A percentile compares a stretch with the other conserved stretches of the same genome.
These are phyloP conservation scores for Mallotus repandus DNA, from an alignment of 441 rosid species.

Conservation along the genomic window DNA sequence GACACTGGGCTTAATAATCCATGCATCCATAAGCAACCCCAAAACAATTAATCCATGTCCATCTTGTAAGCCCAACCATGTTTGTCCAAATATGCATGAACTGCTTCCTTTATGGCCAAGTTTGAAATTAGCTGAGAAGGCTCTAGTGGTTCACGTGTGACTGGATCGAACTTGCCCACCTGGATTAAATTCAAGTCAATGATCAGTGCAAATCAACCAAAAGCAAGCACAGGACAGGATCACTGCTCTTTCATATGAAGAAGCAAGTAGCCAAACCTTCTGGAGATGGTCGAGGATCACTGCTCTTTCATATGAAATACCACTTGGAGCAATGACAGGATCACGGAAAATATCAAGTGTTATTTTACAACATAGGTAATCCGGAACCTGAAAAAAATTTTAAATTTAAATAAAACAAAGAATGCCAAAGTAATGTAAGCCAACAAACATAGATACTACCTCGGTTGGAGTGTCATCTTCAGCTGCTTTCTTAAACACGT, in stretches of 20 bases:
- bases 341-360: conserved; percentile 86
- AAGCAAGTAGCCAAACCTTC: conserved; percentile 44
- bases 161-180: conserved; percentile 93
- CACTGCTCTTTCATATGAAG: not conserved
- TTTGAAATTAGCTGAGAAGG: conserved; percentile 61
- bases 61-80: conserved; percentile 83
- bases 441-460: conserved; percentile 31
- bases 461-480: conserved; percentile 69
- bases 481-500: conserved; percentile 62
- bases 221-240: not conserved
- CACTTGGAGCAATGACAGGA: conserved; percentile 93
- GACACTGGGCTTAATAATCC: not conserved
- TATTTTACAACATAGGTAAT: conserved; percentile 80
- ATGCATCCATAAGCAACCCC: not conserved
- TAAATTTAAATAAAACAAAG: not conserved
- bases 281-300: conserved; percentile 79
- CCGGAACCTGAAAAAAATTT: conserved; percentile 68
- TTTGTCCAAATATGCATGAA: conserved; percentile 63
- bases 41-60: conserved; percentile 20
- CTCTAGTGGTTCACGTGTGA: conserved; percentile 60
- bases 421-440: not conserved
- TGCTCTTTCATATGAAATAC: conserved; percentile 83
- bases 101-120: conserved; percentile 86
- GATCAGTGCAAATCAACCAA: conserved; percentile 5
- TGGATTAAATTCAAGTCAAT: conserved; percentile 19